Base-by-base conservation (phyloP, 2,329 filamentous ascomycete species). In the Fusarium ambrosium region DNA sequence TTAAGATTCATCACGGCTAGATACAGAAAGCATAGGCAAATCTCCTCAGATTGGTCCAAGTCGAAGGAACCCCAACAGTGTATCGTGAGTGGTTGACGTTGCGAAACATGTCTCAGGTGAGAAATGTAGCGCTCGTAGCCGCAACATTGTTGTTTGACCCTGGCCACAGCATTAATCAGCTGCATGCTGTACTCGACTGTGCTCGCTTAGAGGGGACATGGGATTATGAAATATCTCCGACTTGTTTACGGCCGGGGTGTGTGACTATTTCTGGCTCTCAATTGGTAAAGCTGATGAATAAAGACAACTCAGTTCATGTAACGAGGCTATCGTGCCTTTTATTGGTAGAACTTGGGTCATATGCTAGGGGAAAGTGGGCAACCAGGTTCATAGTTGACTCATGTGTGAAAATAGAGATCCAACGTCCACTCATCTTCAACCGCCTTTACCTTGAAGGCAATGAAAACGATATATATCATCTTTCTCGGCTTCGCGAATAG, bases 261-360 rank as follows among this genome's bases (percentile, higher is more conserved):
- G 6, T 6, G 5, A 6, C 4, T 14, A 24, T 2, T 16, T n/a
- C 9, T 32, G 0, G 7, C 24, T 29, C 4, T 16, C 5, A n/a
- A 4, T 53, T 1, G 10, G n/a, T 6, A 13, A 10, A n/a, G 10
- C 8, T 10, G 24, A 53, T 20, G 1, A 29, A 53, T 0, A 27
- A 32, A 13, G 24, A n/a, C 3, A 32, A 2, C 6, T 9, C 8
- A 8, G 27, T 1, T 11, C 6, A 7, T 32, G 2, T 8, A 3
- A 20, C 18, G 1, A 2, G 27, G 8, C 4, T 14, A 13, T 1
- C 13, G 2, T 20, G 10, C 14, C 16, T n/a, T 29, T 18, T 32
- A 3, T 5, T 5, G 3, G 32, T 3, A 2, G 18, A 13, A 20
- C 5, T 14, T 32, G 9, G 48, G 3, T 2, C 9, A n/a, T 18